Evolutionary conservation across 768 basidiomycete species (phyloP), one percentile per base, ranked within the genome.

Genomic region (Crassisporium funariophilum): DNA sequence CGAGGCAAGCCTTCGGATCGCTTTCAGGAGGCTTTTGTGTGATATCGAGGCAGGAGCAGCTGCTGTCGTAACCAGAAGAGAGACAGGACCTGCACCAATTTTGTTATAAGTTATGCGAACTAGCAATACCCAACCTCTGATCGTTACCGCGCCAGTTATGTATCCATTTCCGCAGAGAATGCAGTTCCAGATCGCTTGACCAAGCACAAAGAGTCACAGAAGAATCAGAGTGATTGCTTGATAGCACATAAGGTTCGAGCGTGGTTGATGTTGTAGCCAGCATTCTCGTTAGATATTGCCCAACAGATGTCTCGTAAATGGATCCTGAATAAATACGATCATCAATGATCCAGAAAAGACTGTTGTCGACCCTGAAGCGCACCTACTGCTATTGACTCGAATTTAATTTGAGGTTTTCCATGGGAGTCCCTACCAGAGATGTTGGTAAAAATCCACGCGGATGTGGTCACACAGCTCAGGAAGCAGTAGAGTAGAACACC

Each of bases 11-110:
- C 44, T 63, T 57, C 46, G 60, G 44, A 66, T 61, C 54, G 41
- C 62, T 25, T 35, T 54, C 33, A 63, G 58, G 38, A 63, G 71
- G 19, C 49, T 52, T 27, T 50, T 46, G 41, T 68, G 65, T 11
- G 45, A 46, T 16, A 51, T 17, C 29, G 69, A 68, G 24, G 41
- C 35, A 21, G 59, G 57, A 9, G 35, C 45, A 20, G 55, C 46
- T 6, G 58, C 54, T 23, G 69, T 79, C 11, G 70, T 69, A 41
- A 81, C 57, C 23, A 83, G 50, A 4, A 83, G 60, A 5, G 79
- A 82, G 1, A 81, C 63, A 0, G 78, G 74, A 5, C 77, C 79
- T 81, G 35, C 11, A 21, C 2, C 21, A 42, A 16, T 38, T 17
- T 22, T 12, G 35, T n/a, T n/a, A n/a, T n/a, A n/a, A n/a, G n/a